These are phyloP conservation scores for Neurospora sp. DNA, from an alignment of 2,329 filamentous ascomycete species.

Conservation along the genomic window DNA sequence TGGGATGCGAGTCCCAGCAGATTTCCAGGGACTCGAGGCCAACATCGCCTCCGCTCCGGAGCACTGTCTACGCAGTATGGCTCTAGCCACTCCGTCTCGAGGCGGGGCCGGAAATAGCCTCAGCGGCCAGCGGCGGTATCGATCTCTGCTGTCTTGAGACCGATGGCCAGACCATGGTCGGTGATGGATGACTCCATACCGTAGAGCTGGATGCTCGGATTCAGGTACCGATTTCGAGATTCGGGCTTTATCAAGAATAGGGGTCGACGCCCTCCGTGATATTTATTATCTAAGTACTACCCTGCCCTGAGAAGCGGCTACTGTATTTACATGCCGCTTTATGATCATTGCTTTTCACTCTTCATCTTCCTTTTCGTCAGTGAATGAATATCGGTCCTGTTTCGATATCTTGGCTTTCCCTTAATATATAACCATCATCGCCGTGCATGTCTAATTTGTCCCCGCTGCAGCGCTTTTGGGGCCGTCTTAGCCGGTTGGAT, in stretches of 20 bases:
- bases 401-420: neutral
- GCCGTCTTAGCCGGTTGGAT: neutral
- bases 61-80: neutral
- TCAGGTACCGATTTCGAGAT: neutral
- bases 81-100: neutral
- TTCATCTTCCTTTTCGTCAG: too few species aligned
- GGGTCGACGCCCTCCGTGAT: neutral
- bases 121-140: constrained; percentile 1
- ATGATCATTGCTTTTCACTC: too few species aligned
- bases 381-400: neutral
- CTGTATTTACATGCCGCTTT: too few species aligned
- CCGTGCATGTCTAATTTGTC: neutral
- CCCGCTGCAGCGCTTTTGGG: neutral
- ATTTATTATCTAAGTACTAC: neutral
- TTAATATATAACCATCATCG: neutral
- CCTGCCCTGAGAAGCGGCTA: neutral
- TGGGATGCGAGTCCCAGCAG: neutral
- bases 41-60: neutral
- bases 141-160: neutral
- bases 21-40: neutral
- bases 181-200: neutral
- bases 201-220: neutral
- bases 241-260: neutral
- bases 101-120: constrained; percentile 15
- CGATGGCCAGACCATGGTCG: neutral